These are phyloP conservation scores for Solanum hybrid DNA, from an alignment of 305 asterid genomes.

Conservation along the genomic window DNA sequence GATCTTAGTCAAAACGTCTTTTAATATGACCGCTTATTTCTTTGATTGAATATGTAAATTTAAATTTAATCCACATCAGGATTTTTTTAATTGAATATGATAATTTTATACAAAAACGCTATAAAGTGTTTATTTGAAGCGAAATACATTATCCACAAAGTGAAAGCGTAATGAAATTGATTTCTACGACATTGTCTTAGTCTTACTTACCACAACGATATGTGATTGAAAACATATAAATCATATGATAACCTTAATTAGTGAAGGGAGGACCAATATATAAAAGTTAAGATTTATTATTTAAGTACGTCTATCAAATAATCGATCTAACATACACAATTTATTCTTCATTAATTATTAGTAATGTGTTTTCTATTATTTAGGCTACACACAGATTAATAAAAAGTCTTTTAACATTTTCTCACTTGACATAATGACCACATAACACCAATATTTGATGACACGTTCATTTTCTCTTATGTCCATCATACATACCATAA, in stretches of 20 bases:
- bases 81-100: no score
- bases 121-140: not conserved
- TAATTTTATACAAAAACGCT: not conserved
- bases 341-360: no score
- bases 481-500: not conserved
- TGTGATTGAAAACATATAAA: not conserved
- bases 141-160: not conserved
- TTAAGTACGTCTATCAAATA: not conserved
- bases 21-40: not conserved
- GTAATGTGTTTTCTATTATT: no score
- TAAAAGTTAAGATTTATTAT: fast-evolving
- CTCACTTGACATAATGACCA: not conserved
- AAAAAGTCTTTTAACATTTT: not conserved
- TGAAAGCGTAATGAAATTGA: not conserved
- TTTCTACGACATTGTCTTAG: not conserved
- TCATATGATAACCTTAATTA: not conserved
- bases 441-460: not conserved
- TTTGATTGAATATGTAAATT: not conserved
- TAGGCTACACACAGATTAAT: not conserved
- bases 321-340: not conserved
- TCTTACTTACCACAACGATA: not conserved
- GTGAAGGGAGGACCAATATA: not conserved
- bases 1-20: not conserved
- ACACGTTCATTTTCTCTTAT: not conserved
- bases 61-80: not conserved